Conservation (phyloP, 306 rosid species). For the Aeschynomene evenia region DNA sequence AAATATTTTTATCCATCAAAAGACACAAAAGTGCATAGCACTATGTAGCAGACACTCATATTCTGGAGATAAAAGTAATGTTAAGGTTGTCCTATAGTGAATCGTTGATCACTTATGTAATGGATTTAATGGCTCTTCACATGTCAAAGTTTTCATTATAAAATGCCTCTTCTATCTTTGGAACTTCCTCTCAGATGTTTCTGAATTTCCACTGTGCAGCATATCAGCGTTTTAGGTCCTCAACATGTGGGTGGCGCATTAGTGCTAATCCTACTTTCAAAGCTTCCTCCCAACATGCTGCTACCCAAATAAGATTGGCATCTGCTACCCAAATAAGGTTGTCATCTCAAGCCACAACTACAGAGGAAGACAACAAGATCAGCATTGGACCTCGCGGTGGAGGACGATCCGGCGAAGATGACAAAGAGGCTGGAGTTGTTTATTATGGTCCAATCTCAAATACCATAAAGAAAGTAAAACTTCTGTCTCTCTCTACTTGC, state of each 20-base stretch:
- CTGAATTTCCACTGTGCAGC: constrained; percentile 47
- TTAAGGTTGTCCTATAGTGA: neutral
- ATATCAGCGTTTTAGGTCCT: constrained; percentile 45
- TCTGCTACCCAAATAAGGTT: constrained; percentile 62
- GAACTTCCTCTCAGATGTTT: neutral
- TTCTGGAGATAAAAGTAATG: neutral
- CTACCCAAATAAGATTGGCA: constrained; percentile 67
- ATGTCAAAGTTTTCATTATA: neutral
- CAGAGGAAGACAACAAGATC: constrained; percentile 67
- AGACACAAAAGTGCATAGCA: neutral
- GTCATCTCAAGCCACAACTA: constrained; percentile 55
- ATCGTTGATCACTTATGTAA: neutral
- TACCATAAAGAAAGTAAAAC: constrained; percentile 86
- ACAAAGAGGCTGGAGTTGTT: constrained; percentile 56
- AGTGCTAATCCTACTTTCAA: constrained; percentile 32
- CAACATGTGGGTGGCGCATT: constrained; percentile 24
- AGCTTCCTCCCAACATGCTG: constrained; percentile 27
- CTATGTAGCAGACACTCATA: neutral
- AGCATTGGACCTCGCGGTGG: constrained; percentile 81
- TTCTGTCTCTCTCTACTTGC: constrained; percentile 90
- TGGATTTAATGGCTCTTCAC: neutral
- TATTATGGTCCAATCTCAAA: constrained; percentile 83
- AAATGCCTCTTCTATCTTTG: neutral
- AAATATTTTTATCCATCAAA: neutral
- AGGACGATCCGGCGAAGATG: constrained; percentile 45